Evolutionary conservation across 768 basidiomycete species (phyloP), one percentile per base, ranked within the genome.

Genomic region (Rhodotorula paludigena): DNA sequence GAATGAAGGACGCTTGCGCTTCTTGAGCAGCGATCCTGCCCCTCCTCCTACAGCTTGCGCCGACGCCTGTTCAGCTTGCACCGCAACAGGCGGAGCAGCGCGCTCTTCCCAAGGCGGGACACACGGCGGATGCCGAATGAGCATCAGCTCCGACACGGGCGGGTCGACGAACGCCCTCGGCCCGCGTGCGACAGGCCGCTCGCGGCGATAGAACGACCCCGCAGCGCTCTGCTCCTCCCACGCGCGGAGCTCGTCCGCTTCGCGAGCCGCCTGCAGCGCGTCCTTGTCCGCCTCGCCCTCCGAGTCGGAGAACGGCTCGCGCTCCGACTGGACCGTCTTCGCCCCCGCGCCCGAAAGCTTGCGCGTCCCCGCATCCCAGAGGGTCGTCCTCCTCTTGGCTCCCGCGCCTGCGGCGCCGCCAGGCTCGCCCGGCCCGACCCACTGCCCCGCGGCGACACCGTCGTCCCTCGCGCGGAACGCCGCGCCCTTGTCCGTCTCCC

Each of bases 241-340:
- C 32, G 39, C 60, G 30, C 25, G 41, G 12, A 4, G 7, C 23
- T 33, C 52, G 18, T 30, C 21, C 35, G 30, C 41, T n/a, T 42
- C 51, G 30, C 11, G 32, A 11, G 5, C 52, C 25, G 11, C 30
- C 14, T 59, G 20, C 21, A 11, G 49, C 44, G 16, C 47, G 6
- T 60, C 57, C 45, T 53, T 35, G 33, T 52, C 49, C 32, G 6
- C 39, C 35, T 68, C 62, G 33, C 54, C 61, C 25, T 68, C 67
- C 25, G 61, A 47, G 28, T 68, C 67, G 18, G 67, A 68, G 47
- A 63, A 56, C 9, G 67, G 52, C 3, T 63, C 67, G 21, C 67
- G n/a, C 6, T 28, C 52, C 16, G n/a, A n/a, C 25, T 21, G n/a
- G 36, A 23, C 28, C 18, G 10, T 4, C 36, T n/a, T 16, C 5